Evolutionary conservation across 768 basidiomycete species (phyloP).

Genomic region (Auricularia cornea): DNA sequence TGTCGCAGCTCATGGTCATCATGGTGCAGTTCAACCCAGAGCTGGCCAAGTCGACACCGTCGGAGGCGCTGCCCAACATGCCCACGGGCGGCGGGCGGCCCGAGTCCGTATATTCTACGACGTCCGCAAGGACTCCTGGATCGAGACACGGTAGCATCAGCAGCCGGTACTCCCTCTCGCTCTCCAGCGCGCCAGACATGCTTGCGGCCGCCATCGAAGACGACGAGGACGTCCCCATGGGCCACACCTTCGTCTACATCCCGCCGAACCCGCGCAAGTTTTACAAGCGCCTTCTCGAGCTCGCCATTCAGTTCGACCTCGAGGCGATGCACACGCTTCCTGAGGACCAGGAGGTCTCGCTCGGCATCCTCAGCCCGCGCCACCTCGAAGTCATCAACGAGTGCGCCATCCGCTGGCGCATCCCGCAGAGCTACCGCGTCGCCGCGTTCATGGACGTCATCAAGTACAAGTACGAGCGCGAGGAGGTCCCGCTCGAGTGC

Average conservation of each 20-base stretch:
- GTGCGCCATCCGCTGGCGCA: constrained; percentile 84
- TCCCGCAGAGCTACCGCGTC: constrained; percentile 68
- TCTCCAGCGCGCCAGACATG: constrained; percentile 22
- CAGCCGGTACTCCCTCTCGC: constrained; percentile 48
- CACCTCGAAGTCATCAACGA: constrained; percentile 83
- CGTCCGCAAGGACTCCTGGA: constrained; percentile 19
- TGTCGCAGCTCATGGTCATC: constrained; percentile 81
- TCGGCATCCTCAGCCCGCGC: constrained; percentile 74
- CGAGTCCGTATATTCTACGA: constrained; percentile 45
- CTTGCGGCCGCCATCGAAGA: constrained; percentile 31
- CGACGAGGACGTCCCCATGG: constrained; percentile 55
- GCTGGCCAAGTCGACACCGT: constrained; percentile 68
- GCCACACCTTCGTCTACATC: constrained; percentile 81
- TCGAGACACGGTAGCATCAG: constrained; percentile 55
- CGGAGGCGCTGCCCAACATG: constrained; percentile 36
- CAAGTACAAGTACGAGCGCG: constrained; percentile 76
- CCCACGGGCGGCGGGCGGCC: constrained; percentile 35
- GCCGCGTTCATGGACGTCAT: constrained; percentile 81
- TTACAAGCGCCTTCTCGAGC: constrained; percentile 77
- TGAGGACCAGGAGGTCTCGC: constrained; percentile 87
- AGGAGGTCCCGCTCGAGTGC: constrained; percentile 90
- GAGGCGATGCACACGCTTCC: constrained; percentile 89
- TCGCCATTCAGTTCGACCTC: constrained; percentile 76
- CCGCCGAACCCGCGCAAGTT: constrained; percentile 80
- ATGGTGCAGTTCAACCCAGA: constrained; percentile 85